Base-by-base conservation (phyloP, 2,329 filamentous ascomycete species). In the Phyllosticta capitalensis region DNA sequence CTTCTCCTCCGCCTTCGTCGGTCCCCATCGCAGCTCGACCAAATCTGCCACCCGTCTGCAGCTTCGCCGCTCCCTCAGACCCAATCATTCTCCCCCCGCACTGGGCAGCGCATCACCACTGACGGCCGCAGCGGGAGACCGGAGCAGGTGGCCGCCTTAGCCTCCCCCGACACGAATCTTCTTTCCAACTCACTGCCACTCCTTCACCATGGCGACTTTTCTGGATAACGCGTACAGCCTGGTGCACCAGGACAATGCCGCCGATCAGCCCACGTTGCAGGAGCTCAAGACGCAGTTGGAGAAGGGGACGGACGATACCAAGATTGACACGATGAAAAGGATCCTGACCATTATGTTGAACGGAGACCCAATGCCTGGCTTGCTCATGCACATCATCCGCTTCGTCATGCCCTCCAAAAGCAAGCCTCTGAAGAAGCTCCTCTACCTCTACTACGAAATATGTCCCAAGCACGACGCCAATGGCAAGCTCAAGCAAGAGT, bases 371-470 rank as follows among this genome's bases (percentile, higher is more conserved):
- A 94, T 99, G 87, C 88, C 92, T 24, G 87, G 91, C 67, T 82
- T 99, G 20, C 85, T 99, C 67, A 99, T 99, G 94, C 94, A 97
- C 79, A 99, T 99, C 71, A 99, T 99, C 75, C 90, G 94, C 74
- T 99, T 99, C 74, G 92, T 99, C 68, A 99, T 99, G 94, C 94
- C 94, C 14, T 96, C 91, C 64, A 96, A 95, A 79, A 90, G 89
- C 76, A 99, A 99, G 79, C 80, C 88, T 50, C 80, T 99, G 69
- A 99, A 99, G 84, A 99, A 99, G 80, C 83, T 99, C 63, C 83
- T 99, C 59, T 99, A 99, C 78, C 94, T 99, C 75, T 99, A 99
- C 80, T 96, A 97, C 74, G 94, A 99, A 78, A 94, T 97, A 73
- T 97, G 94, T 74, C 94, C 92, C 49, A 99, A 99, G 79, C 86